Evolutionary conservation across 441 rosid species (phyloP).

Genomic region (Erodium texanum): DNA sequence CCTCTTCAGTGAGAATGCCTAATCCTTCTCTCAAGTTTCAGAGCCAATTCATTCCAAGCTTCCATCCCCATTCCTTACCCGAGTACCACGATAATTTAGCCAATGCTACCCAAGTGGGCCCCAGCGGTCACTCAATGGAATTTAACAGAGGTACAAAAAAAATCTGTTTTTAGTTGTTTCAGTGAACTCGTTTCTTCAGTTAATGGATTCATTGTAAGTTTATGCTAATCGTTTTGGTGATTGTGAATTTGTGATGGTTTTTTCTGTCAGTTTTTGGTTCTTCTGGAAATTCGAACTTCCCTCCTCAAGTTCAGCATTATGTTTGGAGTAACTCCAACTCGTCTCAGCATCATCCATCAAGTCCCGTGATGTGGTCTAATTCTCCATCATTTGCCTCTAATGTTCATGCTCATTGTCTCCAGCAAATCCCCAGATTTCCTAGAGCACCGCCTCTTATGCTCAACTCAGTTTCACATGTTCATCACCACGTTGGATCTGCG

Average conservation of each 20-base stretch:
- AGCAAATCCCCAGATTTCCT: slow-evolving; percentile 40
- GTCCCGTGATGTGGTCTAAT: slow-evolving; percentile 54
- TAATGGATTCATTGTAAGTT: background rate
- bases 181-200: background rate
- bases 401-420: slow-evolving; percentile 35
- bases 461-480: slow-evolving; percentile 44
- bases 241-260: slow-evolving; percentile 12
- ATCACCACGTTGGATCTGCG: slow-evolving; percentile 61
- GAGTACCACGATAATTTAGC: slow-evolving; percentile 42
- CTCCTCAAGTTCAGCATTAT: slow-evolving; percentile 39
- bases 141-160: slow-evolving; percentile 56
- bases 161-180: slow-evolving; percentile 18
- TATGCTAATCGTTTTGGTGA: too few relatives aligned
- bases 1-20: slow-evolving; percentile 34
- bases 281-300: slow-evolving; percentile 44
- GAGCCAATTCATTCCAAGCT: slow-evolving; percentile 37
- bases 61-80: slow-evolving; percentile 51
- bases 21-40: slow-evolving; percentile 33
- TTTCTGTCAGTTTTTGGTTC: slow-evolving; percentile 45
- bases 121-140: slow-evolving; percentile 51
- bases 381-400: slow-evolving; percentile 43
- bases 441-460: slow-evolving; percentile 44
- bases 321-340: slow-evolving; percentile 44
- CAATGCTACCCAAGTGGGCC: slow-evolving; percentile 42
- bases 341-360: slow-evolving; percentile 35